Evolutionary conservation across 176 grass and related monocot genomes (phyloP).

Genomic region (Paspalum vaginatum): DNA sequence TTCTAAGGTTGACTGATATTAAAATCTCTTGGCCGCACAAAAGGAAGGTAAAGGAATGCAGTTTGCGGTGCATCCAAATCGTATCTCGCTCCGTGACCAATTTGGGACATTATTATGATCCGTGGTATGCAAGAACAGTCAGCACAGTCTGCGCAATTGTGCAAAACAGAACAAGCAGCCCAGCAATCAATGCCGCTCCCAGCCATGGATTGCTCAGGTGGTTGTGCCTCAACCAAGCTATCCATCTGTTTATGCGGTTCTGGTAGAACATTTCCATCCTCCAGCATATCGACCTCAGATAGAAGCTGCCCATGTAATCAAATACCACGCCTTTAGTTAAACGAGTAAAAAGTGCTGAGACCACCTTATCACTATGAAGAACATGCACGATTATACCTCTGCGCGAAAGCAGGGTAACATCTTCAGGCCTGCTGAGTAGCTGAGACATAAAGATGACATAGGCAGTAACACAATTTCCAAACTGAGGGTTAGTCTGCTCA

Average conservation of each 20-base stretch:
- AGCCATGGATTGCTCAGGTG: slow-evolving; percentile 5
- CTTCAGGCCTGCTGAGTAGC: slow-evolving; percentile 8
- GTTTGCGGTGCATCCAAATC: too few relatives aligned
- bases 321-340: slow-evolving; percentile 3
- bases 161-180: not conserved
- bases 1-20: too few relatives aligned
- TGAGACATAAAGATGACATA: slow-evolving; percentile 36
- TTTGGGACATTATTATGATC: not conserved
- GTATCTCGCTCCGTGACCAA: too few relatives aligned
- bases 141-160: not conserved
- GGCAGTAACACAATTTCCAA: not conserved
- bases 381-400: not conserved
- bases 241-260: not conserved
- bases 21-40: too few relatives aligned
- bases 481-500: slow-evolving; percentile 19
- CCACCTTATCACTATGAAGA: slow-evolving; percentile 32
- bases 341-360: not conserved
- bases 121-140: not conserved
- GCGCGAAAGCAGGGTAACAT: slow-evolving; percentile 16
- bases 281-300: not conserved
- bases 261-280: slow-evolving; percentile 5
- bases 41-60: too few relatives aligned
- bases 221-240: slow-evolving; percentile 16
- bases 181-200: not conserved
- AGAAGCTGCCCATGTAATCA: not conserved